Percentiles rank a stretch among this genome's conserved stretches.
Conservation (phyloP, 371 early-diverging fungal species). For the Apophysomyces elegans region DNA sequence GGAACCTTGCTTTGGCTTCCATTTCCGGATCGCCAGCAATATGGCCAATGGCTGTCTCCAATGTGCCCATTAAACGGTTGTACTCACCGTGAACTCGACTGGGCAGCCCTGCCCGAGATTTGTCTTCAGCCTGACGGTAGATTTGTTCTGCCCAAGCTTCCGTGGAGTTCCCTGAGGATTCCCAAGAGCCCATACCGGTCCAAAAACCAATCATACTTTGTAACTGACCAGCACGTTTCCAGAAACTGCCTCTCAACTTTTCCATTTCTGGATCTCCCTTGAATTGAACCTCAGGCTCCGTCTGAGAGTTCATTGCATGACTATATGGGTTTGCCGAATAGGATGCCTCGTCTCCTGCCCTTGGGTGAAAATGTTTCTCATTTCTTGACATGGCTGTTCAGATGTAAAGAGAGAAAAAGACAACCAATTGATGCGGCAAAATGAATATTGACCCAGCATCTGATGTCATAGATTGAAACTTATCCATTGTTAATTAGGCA, state of each 20-base stretch:
- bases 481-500: too few relatives aligned
- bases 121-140: conserved; percentile 32
- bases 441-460: background rate
- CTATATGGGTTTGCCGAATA: background rate
- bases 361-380: background rate
- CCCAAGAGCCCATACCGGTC: conserved; percentile 32
- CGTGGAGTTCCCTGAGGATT: conserved; percentile 24
- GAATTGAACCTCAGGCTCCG: background rate
- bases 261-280: conserved; percentile 29
- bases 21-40: conserved; percentile 48
- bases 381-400: background rate
- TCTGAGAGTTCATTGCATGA: background rate
- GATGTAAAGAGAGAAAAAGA: background rate
- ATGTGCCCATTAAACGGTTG: conserved; percentile 40
- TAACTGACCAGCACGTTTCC: conserved; percentile 38
- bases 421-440: background rate
- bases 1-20: conserved; percentile 34
- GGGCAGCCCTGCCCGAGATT: conserved; percentile 26
- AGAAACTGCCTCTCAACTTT: conserved; percentile 34
- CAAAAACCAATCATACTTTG: conserved; percentile 36
- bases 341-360: background rate
- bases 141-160: conserved; percentile 34
- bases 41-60: conserved; percentile 40
- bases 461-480: too few relatives aligned
- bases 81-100: conserved; percentile 50